Base-by-base conservation (phyloP, 1,284 basidiomycete species). In the Hymenochaete sp. region DNA sequence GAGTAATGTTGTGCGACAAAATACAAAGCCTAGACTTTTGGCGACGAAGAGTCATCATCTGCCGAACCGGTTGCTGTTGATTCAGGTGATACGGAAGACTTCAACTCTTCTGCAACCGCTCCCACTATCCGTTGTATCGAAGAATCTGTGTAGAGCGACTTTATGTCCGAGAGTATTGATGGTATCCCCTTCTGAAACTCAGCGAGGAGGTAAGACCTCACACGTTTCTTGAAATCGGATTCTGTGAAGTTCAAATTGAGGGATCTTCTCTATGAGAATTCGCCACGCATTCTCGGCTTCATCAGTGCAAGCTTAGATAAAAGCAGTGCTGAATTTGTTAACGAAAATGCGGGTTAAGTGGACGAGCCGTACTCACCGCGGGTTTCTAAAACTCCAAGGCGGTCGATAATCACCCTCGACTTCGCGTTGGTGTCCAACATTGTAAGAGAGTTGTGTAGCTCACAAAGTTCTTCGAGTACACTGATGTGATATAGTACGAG, bases 11-110 rank as follows among this genome's bases (percentile, higher is more conserved):
- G 90, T 0, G 91, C 84, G 38, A 97, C 81, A 71, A 86, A 97
- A 68, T 97, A 98, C 44, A 98, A 77, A 3, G 86, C 81, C 95
- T 96, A 99, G 16, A 98, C 76, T n/a, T n/a, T n/a, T n/a, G n/a
- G n/a, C 1, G 91, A 84, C 0, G 95, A 93, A 21, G 91, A 80
- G 29, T 76, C 65, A 5, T 43, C 41, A 9, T 52, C 44, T n/a
- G 14, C 32, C 21, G 14, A n/a, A 16, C 14, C 6, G 5, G 32
- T 6, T 35, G 32, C 5, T n/a, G 13, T 16, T n/a, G 13, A 5
- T 6, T 5, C 13, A 5, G 5, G 8, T n/a, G n/a, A n/a, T 6
- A 16, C 32, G 5, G 32, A 5, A 35, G 32, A 5, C 26, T 65
- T 67, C 31, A 79, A 68, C 7, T 70, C 66, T 59, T 85, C 77